Base-by-base conservation (phyloP, 148 eudicot species). In the Rhododendron williamsianum region DNA sequence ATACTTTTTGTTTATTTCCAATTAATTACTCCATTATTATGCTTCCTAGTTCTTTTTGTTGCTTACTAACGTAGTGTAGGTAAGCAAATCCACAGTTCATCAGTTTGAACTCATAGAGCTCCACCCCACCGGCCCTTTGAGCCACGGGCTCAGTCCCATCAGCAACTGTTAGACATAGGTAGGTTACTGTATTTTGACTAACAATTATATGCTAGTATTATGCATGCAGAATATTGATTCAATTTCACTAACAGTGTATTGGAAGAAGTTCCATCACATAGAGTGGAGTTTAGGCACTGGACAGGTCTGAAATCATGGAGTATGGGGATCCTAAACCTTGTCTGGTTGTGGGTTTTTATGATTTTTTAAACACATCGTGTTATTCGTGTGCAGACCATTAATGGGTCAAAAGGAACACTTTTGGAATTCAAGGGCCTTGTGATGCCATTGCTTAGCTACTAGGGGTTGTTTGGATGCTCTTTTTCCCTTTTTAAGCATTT, bases 101-200 rank as follows among this genome's bases (percentile, higher is more conserved):
- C 45, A 46, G 52, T 56, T 85, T 82, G 35, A 21, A 77, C 30
- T 84, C 89, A 87, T 85, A 49, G 86, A 83, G 87, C 86, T 79
- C 84, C 85, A 73, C 89, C 82, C 86, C 63, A 21, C 78, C 84
- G 51, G 78, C 80, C 79, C 84, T 87, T 88, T 86, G 90, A 87
- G 92, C 91, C 88, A 83, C 89, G 89, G 87, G 88, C 88, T 91
- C 84, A 82, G 84, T 85, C 77, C 41, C 87, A 58, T 84, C 87
- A 78, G 48, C 69, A 81, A 76, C 81, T 46, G 30, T 71, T 78
- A 71, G 33, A 21, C 73, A 52, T 80, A 82, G 88, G 82, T 85
- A 74, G 88, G 88, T 81, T 30, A 85, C 83, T 79, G 85, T 81
- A 38, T 30, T 60, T 46, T 84, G 84, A 41, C 84, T 80, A 48